Percentiles rank a stretch among this genome's conserved stretches.
phyloP scores from a whole-genome alignment of 1,284 basidiomycete species.

The Jaminaea rosea region DNA sequence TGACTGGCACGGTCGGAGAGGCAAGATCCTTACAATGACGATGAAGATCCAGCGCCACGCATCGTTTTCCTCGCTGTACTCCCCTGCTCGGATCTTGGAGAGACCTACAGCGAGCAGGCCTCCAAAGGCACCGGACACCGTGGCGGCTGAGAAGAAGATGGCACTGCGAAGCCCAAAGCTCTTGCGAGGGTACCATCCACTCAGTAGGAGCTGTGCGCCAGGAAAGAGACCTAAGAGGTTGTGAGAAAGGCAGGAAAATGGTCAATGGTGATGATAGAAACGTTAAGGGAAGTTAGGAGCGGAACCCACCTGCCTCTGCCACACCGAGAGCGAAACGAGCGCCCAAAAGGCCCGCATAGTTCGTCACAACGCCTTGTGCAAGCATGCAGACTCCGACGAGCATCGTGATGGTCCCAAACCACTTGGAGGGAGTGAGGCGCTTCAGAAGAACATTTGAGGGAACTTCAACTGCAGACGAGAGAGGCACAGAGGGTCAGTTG shows the following conservation, averaged over 20 bases:
- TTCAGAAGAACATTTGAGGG: conserved; percentile 10
- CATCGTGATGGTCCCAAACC: conserved; percentile 15
- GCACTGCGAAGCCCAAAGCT: conserved; percentile 11
- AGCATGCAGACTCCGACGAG: conserved; percentile 13
- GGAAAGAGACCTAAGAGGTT: background rate
- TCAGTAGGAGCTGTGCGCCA: conserved; percentile 1
- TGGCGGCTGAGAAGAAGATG: conserved; percentile 18
- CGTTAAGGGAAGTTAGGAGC: conserved; percentile 6
- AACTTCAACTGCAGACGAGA: conserved; percentile 6
- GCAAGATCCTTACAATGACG: too few species aligned
- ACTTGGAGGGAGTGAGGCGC: conserved; percentile 9
- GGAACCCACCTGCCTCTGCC: conserved; percentile 14
- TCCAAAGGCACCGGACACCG: conserved; percentile 50
- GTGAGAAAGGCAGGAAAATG: background rate
- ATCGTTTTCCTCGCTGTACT: conserved; percentile 19
- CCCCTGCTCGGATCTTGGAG: conserved; percentile 16
- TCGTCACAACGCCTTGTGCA: conserved; percentile 11
- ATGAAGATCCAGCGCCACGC: conserved; percentile 47
- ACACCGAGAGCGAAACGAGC: conserved; percentile 11
- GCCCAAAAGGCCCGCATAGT: conserved; percentile 13
- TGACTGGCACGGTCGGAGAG: too few species aligned
- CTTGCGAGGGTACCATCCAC: conserved; percentile 11
- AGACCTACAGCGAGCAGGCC: conserved; percentile 22
- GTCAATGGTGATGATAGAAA: background rate
- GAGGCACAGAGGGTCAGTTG: background rate